Evolutionary conservation across 2,329 filamentous ascomycete species (phyloP), one percentile per base, ranked within the genome.

Genomic region (Aspergillus awamori): DNA sequence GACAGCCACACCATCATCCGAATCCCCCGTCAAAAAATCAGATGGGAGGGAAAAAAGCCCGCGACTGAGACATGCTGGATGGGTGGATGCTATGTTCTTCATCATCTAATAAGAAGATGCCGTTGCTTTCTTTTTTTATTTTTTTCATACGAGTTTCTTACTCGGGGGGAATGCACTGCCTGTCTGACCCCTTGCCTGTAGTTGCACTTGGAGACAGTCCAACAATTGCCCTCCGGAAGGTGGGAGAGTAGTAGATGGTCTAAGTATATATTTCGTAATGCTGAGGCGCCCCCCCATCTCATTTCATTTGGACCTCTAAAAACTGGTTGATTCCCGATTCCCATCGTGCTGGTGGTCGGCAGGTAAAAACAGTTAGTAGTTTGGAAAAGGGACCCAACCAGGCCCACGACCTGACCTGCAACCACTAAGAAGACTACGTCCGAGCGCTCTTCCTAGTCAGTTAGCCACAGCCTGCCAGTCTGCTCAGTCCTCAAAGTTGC

Each of bases 391-490:
- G 22, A 49, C 20, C 43, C 41, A 49, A 54, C 47, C 61, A 39
- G 48, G 54, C 55, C 59, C 57, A 63, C 51, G n/a, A 60, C 48
- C 11, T 39, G 28, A 57, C 55, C 53, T 41, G 41, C 39, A 51
- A n/a, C 47, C 36, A 36, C 33, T 36, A 36, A 36, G 33, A 36
- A 36, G 11, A 36, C 33, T 55, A 65, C 62, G 63, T 65, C 66
- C 58, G 63, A 65, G 63, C 65, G 65, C 52, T 56, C 55, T 24
- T 55, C 53, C 13, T 11, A 33, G 30, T 33, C 11, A 2, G 30
- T 55, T 28, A 64, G 64, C 64, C 64, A 66, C 62, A 66, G 48
- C 43, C 57, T 54, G 56, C 56, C 53, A 13, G 33, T 36, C 10
- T 36, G 26, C 6, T 7, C 43, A 24, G 54, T 22, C 48, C 47